These are phyloP conservation scores for Diutina neorugosa DNA, from an alignment of 1,139 yeast genomes.

Conservation along the genomic window DNA sequence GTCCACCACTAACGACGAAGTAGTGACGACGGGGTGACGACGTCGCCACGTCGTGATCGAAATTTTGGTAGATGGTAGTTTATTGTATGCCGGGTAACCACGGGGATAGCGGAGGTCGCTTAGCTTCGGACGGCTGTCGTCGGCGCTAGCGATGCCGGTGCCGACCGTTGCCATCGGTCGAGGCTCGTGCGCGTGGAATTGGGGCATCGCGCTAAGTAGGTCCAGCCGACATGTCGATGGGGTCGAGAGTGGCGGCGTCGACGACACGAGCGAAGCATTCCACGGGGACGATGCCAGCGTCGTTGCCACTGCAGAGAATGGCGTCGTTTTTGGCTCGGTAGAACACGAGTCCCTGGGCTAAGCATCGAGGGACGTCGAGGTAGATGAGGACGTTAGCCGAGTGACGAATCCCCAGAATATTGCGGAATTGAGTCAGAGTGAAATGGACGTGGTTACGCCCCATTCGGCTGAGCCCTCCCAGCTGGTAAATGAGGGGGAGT, in stretches of 20 bases:
- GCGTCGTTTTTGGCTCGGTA: conserved; percentile 65
- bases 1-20: not conserved
- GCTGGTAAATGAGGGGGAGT: conserved; percentile 32
- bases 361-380: conserved; percentile 38
- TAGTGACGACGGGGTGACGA: too few species aligned
- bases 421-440: conserved; percentile 21
- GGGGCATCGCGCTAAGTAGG: not conserved
- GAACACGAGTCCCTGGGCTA: conserved; percentile 39
- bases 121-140: not conserved
- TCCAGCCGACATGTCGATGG: not conserved
- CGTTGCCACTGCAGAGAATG: conserved; percentile 52
- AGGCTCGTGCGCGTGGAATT: not conserved
- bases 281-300: not conserved
- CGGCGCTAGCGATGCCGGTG: not conserved
- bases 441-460: conserved; percentile 76
- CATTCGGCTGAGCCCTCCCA: conserved; percentile 60
- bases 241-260: not conserved
- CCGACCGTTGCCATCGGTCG: not conserved
- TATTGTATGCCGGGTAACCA: too few species aligned
- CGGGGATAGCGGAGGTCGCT: too few species aligned
- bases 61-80: too few species aligned
- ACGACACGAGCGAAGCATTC: not conserved
- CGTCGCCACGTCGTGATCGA: too few species aligned
- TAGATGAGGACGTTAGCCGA: conserved; percentile 50
- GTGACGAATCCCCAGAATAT: conserved; percentile 56